Percentiles rank a stretch among this genome's conserved stretches.
Evolutionary conservation across 73 alveolate genomes (phyloP).

Genomic region (Tetrahymena borealis): DNA sequence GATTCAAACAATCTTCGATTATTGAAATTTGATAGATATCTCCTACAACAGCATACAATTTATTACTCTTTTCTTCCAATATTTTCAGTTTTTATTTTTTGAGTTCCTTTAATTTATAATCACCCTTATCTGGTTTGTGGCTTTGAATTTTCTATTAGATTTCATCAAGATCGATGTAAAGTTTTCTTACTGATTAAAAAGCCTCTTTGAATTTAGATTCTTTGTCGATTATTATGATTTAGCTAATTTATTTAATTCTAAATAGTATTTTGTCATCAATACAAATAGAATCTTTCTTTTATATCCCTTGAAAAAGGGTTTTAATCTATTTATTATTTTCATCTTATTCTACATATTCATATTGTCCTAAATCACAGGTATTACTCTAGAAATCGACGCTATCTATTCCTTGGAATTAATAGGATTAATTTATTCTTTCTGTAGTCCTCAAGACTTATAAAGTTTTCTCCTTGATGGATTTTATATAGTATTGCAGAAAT

Average conservation of each 20-base stretch:
- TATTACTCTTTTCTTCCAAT: too few relatives aligned
- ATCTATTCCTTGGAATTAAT: neutral
- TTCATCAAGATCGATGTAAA: neutral
- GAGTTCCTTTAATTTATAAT: too few relatives aligned
- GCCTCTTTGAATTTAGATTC: neutral
- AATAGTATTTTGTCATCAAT: neutral
- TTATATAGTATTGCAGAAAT: too few relatives aligned
- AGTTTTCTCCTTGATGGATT: too few relatives aligned
- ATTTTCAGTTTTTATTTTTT: too few relatives aligned
- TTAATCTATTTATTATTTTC: neutral
- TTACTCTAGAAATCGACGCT: neutral
- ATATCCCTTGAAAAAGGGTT: neutral
- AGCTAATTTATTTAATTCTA: neutral
- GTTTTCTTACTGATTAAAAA: neutral
- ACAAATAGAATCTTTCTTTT: neutral
- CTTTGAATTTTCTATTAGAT: neutral
- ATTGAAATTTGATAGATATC: too few relatives aligned
- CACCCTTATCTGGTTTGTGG: too few relatives aligned
- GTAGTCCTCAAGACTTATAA: too few relatives aligned
- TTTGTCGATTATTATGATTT: neutral
- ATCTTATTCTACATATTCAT: neutral
- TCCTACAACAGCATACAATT: too few relatives aligned
- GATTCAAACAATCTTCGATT: too few relatives aligned
- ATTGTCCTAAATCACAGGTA: neutral
- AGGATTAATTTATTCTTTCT: neutral